A percentile compares a stretch with the other conserved stretches of the same genome.
Conservation (phyloP, 2,329 filamentous ascomycete species). For the Phyllosticta capitalensis region DNA sequence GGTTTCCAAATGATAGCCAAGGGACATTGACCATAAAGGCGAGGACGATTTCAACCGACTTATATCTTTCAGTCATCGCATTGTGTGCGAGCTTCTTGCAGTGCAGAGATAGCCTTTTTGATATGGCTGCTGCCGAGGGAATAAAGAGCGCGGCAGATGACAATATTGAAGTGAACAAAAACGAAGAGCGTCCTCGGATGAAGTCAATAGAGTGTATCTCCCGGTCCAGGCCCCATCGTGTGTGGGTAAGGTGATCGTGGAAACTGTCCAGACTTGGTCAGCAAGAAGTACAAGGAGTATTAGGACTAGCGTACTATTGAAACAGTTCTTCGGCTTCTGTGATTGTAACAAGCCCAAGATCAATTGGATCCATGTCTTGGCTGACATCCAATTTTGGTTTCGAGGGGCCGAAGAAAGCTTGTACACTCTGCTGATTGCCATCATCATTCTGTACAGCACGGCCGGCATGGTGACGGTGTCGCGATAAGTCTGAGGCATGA, state of each 20-base stretch:
- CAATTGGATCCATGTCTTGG: slow-evolving; percentile 57
- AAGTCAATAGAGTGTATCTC: slow-evolving; percentile 56
- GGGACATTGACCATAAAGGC: slow-evolving; percentile 69
- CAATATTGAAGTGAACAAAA: slow-evolving; percentile 62
- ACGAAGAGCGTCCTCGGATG: slow-evolving; percentile 57
- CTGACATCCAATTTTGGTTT: slow-evolving; percentile 55
- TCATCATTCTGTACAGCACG: neutral
- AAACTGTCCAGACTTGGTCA: slow-evolving; percentile 41
- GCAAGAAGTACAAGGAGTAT: neutral
- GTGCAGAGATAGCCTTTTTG: slow-evolving; percentile 56
- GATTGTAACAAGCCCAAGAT: slow-evolving; percentile 57
- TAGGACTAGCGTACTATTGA: slow-evolving; percentile 44
- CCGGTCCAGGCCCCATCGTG: slow-evolving; percentile 64
- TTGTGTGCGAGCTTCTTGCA: slow-evolving; percentile 52
- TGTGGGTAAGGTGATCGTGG: slow-evolving; percentile 60
- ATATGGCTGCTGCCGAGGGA: slow-evolving; percentile 53
- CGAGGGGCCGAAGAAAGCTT: slow-evolving; percentile 56
- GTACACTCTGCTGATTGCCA: neutral
- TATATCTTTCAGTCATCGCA: slow-evolving; percentile 51
- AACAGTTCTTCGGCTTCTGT: slow-evolving; percentile 58
- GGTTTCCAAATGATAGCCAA: slow-evolving; percentile 60
- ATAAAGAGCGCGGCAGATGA: slow-evolving; percentile 60
- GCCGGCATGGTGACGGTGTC: neutral
- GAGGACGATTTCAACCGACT: slow-evolving; percentile 64
- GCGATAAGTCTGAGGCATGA: slow-evolving; percentile 54